Evolutionary conservation across 73 alveolate genomes (phyloP).

Genomic region (Paramecium octaurelia): DNA sequence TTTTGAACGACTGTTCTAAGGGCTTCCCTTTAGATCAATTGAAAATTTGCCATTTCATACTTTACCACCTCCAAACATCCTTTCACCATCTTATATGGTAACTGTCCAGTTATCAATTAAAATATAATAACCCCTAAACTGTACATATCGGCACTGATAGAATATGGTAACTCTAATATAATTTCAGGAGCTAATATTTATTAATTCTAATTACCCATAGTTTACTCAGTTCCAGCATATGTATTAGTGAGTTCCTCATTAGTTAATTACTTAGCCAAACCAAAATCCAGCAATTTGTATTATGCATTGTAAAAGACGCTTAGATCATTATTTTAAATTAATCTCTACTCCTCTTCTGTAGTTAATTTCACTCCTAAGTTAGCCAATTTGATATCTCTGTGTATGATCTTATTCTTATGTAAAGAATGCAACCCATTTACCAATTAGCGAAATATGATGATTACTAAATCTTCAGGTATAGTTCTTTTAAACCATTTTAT

Average conservation of each 20-base stretch:
- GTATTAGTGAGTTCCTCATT: background rate
- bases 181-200: constrained; percentile 26
- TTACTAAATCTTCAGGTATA: background rate
- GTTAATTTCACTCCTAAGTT: background rate
- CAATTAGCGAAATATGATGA: background rate
- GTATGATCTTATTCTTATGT: background rate
- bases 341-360: background rate
- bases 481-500: background rate
- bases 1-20: background rate
- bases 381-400: constrained; percentile 10
- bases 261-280: background rate
- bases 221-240: background rate
- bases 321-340: background rate
- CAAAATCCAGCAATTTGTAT: background rate
- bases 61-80: background rate
- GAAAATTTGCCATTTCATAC: background rate
- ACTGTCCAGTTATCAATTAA: background rate
- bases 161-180: background rate
- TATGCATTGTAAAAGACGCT: background rate
- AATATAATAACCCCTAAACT: background rate
- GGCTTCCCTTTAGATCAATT: background rate
- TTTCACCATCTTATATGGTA: background rate
- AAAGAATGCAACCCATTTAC: background rate
- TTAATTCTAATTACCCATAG: background rate
- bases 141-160: background rate